Conservation (phyloP, 2,329 filamentous ascomycete genomes). For the Emericellopsis atlantica region DNA sequence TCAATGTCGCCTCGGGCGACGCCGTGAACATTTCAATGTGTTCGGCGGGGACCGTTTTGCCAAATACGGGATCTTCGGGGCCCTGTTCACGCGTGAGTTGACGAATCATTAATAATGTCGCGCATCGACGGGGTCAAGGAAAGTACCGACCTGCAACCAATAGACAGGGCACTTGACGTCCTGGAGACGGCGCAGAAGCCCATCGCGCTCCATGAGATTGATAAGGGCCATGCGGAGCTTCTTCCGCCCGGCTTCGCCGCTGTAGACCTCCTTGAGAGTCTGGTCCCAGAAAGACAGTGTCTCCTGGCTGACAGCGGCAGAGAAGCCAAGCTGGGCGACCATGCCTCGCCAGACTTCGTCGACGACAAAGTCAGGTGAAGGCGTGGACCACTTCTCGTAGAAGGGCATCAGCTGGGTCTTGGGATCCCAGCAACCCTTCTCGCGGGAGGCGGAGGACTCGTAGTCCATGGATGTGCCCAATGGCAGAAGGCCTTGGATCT, state of each 20-base stretch:
- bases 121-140: not conserved
- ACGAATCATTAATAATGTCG: constrained; percentile 2
- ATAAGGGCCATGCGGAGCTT: constrained; percentile 32
- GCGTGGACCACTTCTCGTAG: constrained; percentile 25
- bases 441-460: constrained; percentile 31
- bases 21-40: constrained; percentile 37
- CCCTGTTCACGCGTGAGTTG: constrained; percentile 40
- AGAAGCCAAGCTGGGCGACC: constrained; percentile 31
- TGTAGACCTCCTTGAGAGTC: constrained; percentile 31
- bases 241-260: constrained; percentile 33
- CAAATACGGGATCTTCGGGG: constrained; percentile 64
- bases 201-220: constrained; percentile 32
- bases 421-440: constrained; percentile 36
- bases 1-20: constrained; percentile 28
- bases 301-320: constrained; percentile 21
- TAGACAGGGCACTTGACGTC: constrained; percentile 37
- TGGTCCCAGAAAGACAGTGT: constrained; percentile 29
- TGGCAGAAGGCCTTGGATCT: constrained; percentile 34
- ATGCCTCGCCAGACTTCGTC: constrained; percentile 32
- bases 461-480: constrained; percentile 40
- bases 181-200: constrained; percentile 28
- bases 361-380: constrained; percentile 29
- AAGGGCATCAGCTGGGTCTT: constrained; percentile 26
- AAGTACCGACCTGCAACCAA: constrained; percentile 32
- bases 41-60: constrained; percentile 37